Evolutionary conservation across 176 grass and related monocot genomes (phyloP), one percentile per base, ranked within the genome.

Genomic region (Triticum dicoccoides): DNA sequence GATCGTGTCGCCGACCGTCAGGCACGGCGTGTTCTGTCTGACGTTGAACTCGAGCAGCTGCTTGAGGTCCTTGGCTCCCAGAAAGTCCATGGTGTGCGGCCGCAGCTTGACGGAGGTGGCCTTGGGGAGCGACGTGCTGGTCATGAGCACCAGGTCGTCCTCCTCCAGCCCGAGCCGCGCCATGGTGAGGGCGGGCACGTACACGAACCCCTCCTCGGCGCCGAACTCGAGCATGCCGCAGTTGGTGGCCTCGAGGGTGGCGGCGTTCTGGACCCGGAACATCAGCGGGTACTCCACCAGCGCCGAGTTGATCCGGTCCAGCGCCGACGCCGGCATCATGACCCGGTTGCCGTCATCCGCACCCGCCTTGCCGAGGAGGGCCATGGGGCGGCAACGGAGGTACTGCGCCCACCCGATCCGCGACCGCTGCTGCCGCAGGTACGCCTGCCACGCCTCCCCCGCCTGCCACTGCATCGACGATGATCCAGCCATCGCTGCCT

Each of bases 111-210:
- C 21, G 80, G 89, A 94, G 29, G 92, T 88, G 42, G 86, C 96
- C 88, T 73, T 92, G 18, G 96, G 96, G 32, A 98, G 87, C 24
- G 87, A 76, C 4, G 66, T 82, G 80, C 44, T 30, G 25, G 73
- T 76, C 3, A 76, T 4, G 0, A 76, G 73, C 44, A 76, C 44
- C 8, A 76, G 23, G 11, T 15, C 23, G 41, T 3, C 21, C 2
- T 41, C 18, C 2, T 5, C 5, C 2, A 96, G 80, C 12, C 91
- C 89, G 13, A 92, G 79, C 4, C 80, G 87, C 70, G 83, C 82
- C 97, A 98, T 98, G 88, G 94, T 49, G 91, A 92, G 71, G 20
- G 80, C 68, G n/a, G 88, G 94, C 65, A 98, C 82, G 83, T 98
- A 85, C 54, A 96, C 88, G 88, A 88, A 92, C 15, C 97, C 97